phyloP scores from a whole-genome alignment of 2,329 filamentous ascomycete genomes.

The Ceratocystis cubensis region DNA sequence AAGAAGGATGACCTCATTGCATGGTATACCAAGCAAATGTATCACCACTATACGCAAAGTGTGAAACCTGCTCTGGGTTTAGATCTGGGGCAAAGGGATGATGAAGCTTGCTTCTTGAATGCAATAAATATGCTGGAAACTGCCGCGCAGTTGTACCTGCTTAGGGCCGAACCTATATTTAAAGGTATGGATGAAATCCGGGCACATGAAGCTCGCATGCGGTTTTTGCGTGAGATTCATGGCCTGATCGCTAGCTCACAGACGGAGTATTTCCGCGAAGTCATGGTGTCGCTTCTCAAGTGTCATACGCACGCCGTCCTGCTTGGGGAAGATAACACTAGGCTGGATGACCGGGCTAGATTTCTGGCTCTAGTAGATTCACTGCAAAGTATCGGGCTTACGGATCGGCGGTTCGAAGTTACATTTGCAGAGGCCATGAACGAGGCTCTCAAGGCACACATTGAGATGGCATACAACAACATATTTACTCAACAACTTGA shows the following conservation, averaged over 20 bases:
- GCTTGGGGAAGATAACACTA: neutral
- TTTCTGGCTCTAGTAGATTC: constrained; percentile 28
- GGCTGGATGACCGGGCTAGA: neutral
- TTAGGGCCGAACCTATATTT: constrained; percentile 35
- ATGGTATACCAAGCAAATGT: constrained; percentile 51
- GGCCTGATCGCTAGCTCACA: constrained; percentile 53
- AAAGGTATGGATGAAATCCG: constrained; percentile 34
- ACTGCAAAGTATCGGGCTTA: constrained; percentile 47
- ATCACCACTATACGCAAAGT: constrained; percentile 47
- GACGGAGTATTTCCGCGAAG: constrained; percentile 39
- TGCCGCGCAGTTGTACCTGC: neutral
- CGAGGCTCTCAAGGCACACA: constrained; percentile 8
- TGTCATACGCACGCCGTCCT: neutral
- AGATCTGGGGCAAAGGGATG: constrained; percentile 40
- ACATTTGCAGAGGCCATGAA: constrained; percentile 12
- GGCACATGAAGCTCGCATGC: constrained; percentile 32
- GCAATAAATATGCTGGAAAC: constrained; percentile 1
- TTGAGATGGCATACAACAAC: constrained; percentile 6
- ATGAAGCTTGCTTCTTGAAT: constrained; percentile 11
- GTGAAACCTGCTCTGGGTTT: constrained; percentile 46
- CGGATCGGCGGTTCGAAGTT: constrained; percentile 12
- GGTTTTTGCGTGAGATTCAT: constrained; percentile 50
- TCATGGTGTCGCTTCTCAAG: constrained; percentile 32
- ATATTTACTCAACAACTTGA: constrained; percentile 12
- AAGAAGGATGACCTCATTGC: constrained; percentile 44